Evolutionary conservation across 805 yeast genomes (phyloP).

Genomic region (Candida jianshihensis): DNA sequence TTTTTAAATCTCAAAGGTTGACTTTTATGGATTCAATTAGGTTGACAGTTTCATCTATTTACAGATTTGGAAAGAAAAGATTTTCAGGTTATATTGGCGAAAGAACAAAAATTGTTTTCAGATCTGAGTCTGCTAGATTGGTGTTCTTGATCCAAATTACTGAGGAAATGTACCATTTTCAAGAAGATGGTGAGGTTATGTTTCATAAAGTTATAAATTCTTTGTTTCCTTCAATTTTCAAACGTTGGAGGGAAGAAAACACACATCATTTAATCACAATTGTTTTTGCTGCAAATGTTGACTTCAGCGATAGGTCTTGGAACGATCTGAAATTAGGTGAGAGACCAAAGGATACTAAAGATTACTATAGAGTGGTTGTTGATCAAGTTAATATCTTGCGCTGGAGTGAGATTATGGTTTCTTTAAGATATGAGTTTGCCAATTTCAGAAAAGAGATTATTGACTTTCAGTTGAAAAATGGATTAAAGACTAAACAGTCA

Average conservation of each 20-base stretch:
- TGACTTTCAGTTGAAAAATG: conserved; percentile 30
- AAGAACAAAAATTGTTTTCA: conserved; percentile 71
- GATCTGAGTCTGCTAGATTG: conserved; percentile 86
- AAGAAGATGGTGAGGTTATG: conserved; percentile 90
- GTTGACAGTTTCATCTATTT: conserved; percentile 54
- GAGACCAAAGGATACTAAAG: conserved; percentile 56
- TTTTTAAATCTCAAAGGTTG: conserved; percentile 59
- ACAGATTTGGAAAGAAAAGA: conserved; percentile 56
- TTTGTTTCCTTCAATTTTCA: conserved; percentile 83
- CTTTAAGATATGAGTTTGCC: conserved; percentile 76
- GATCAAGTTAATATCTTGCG: conserved; percentile 85
- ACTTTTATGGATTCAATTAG: conserved; percentile 57
- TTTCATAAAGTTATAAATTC: conserved; percentile 89
- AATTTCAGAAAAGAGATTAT: conserved; percentile 71
- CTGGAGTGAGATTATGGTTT: conserved; percentile 91
- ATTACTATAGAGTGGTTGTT: conserved; percentile 88
- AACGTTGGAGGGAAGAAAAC: conserved; percentile 78
- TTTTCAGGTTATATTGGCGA: conserved; percentile 73
- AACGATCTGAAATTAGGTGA: conserved; percentile 63
- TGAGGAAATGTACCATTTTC: conserved; percentile 97
- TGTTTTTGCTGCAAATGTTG: conserved; percentile 77
- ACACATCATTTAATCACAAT: conserved; percentile 90
- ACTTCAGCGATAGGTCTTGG: conserved; percentile 43
- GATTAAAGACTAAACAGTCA: conserved; percentile 24
- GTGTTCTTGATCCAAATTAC: conserved; percentile 83